Evolutionary conservation across 2,329 filamentous ascomycete species (phyloP), one percentile per base, ranked within the genome.

Genomic region (Alternaria sp.): DNA sequence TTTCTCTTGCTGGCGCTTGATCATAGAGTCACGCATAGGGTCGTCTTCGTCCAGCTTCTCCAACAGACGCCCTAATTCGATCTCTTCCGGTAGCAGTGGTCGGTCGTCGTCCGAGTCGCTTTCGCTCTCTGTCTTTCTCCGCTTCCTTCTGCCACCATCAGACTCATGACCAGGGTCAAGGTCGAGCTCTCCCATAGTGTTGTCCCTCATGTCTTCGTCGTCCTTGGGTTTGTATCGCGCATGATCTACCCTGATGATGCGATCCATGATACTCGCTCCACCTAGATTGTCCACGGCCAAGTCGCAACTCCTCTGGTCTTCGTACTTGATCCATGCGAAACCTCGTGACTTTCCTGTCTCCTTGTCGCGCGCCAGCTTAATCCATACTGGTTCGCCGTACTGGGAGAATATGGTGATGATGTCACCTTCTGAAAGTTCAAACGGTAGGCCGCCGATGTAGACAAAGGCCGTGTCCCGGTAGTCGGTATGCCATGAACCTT

Each of bases 381-480:
- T 85, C 80, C 94, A 96, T 3, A 94, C 92, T 2, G 96, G 96
- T 76, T 98, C 94, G 71, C 95, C 95, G 76, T 90, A 99, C 79
- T 99, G 95, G 7, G 93, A 97, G 83, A 98, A 99, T 62, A 99
- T 96, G 11, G 94, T 94, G 68, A 98, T 88, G 64, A 99, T 86
- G 80, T 99, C 95, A 80, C 96, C 96, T 82, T 99, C 95, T 50
- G 93, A 93, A 41, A 99, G 86, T 74, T 97, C 92, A 80, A 92
- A 97, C 4, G 94, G 93, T 12, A 99, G 86, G 28, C 94, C 94
- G 74, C 96, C 96, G 70, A 99, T 94, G 84, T 97, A 97, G 77
- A 99, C 84, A 79, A 94, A 99, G 61, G 95, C 96, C 2, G 95
- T 98, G 82, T 97, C 95, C 81, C 93, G 92, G 81, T 98, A 99